Evolutionary conservation across 1,284 basidiomycete species (phyloP), one percentile per base, ranked within the genome.

Genomic region (Papiliotrema nemorosa): DNA sequence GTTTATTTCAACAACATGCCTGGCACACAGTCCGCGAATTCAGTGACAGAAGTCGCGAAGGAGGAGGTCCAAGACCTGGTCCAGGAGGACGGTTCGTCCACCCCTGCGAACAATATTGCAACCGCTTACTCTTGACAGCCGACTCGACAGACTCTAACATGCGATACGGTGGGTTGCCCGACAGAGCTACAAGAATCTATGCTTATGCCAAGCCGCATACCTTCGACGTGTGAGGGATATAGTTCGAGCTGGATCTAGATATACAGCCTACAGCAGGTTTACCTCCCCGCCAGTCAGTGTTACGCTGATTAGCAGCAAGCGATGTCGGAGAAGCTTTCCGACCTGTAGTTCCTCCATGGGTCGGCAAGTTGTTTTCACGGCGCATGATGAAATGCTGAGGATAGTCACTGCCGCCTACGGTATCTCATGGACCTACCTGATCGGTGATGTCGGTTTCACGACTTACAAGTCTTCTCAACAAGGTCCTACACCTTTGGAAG

Each of bases 271-370:
- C 59, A 79, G 86, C 88, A 76, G 56, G 82, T 77, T 10, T 27
- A 9, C 33, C 9, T n/a, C 33, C 18, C n/a, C 33, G 34, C 18
- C 10, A 26, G 16, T 29, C 18, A 25, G 51, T 33, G 25, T 52
- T 41, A 53, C 46, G 48, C 62, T 60, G 51, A 60, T 53, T 18
- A 75, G 85, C 81, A 89, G 72, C 88, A 21, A 88, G 86, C 74
- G 91, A 96, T 67, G 78, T 96, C 29, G 92, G 92, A 51, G 92
- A 96, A 75, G 88, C 90, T 0, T 92, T 96, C 75, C 80, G 91
- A 26, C 91, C 91, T 1, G 82, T 94, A 34, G 87, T 93, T 3
- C 82, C 82, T 16, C 88, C 90, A 0, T 81, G 77, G 60, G 62
- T 89, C 13, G 90, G 69, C 70, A 48, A 55, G 69, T 64, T 2